Base-by-base conservation (phyloP, 1,284 basidiomycete genomes). In the Puccinia coronata region DNA sequence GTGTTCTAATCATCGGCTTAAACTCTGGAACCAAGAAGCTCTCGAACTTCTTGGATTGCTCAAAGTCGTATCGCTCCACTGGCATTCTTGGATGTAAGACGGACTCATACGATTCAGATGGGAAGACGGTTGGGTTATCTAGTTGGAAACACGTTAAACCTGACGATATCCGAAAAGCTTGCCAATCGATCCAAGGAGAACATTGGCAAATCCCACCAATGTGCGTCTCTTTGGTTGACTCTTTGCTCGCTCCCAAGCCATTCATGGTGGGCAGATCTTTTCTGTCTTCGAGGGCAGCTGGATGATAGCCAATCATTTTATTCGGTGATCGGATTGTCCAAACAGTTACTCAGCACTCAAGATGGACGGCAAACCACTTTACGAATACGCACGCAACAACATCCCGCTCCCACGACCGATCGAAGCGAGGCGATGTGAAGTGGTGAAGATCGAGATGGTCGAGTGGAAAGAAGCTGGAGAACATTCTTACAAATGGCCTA, bases 311-410 rank as follows among this genome's bases (percentile, higher is more conserved):
- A 53, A 82, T 83, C 34, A 31, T 25, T 53, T 53, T 76, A 20
- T 47, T 75, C 36, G 82, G 78, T 82, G 72, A 55, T 78, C 39
- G 20, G 39, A 55, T 59, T 43, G 9, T 39, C 84, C 85, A 0
- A 85, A 18, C 83, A 98, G 95, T 86, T 99, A 96, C 87, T 99
- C 96, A 16, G 97, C 97, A 0, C 88, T 99, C 59, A 96, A 98
- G 87, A 99, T 99, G 94, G 95, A 99, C 84, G 97, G 97, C 1
- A 95, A 91, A 87, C 93, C 94, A 0, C 87, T 99, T 41, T 96
- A 99, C 86, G 96, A 99, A 85, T 99, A 99, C 85, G 97, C 97
- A 18, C 91, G 97, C 3, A 90, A 92, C 85, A 92, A 92, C 14
- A 92, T 92, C 73, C 93, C 95, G 0, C 89, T 99, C 20, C 97